Base-by-base conservation (phyloP, 1,284 basidiomycete species). In the Phellinidium pouzarii region DNA sequence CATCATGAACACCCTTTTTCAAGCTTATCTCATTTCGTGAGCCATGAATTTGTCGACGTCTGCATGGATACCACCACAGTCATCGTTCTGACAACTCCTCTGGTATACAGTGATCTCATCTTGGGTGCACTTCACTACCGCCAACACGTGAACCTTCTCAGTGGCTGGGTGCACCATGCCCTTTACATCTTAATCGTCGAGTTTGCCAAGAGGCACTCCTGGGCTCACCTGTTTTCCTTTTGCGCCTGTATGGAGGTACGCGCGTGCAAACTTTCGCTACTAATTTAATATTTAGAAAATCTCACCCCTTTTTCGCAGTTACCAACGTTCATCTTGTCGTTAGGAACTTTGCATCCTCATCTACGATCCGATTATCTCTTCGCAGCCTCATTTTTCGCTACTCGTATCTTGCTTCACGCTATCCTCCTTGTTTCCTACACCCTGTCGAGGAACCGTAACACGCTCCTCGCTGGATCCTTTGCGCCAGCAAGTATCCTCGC, bases 91-190 rank as follows among this genome's bases (percentile, higher is more conserved):
- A 4, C 37, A 41, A 41, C 9, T 42, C 17, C n/a, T n/a, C n/a
- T n/a, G n/a, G 20, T 9, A 20, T 12, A 29, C 56, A 73, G 72
- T 46, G 72, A 73, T 58, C 60, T 72, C 52, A 51, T 59, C 0
- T 58, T 71, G 44, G 75, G 75, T 17, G 53, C 59, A 34, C 31
- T 72, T 22, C 65, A 67, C 53, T 77, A 77, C 57, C 68, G 66
- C 19, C 59, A 66, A 22, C 74, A 76, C 50, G 60, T 82, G 43
- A 74, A 71, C 25, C 47, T 79, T 1, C 61, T 79, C 20, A 80
- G 78, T 1, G 81, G 80, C 4, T 82, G 80, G 80, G 64, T 80
- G 23, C 81, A 83, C 58, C 81, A 83, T 61, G 64, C 67, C 0
- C 63, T 74, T 8, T 83, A 82, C 60, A 64, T 80, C 37, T 63